Conservation (phyloP, 257 asterid species). For the Parsonsia alboflavescens region DNA sequence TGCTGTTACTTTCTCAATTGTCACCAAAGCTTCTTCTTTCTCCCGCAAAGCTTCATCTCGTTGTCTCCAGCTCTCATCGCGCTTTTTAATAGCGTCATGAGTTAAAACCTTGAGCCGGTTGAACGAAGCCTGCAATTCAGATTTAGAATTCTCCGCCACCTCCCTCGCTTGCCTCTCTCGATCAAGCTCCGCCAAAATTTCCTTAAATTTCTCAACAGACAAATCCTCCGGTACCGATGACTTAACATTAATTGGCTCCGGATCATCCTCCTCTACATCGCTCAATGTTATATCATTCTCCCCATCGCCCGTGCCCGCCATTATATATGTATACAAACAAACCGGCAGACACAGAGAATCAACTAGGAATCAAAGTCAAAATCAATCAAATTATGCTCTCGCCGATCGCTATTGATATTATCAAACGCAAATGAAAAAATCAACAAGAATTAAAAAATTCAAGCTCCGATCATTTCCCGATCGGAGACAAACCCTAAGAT, state of each 20-base stretch:
- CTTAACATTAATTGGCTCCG: constrained; percentile 37
- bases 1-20: constrained; percentile 36
- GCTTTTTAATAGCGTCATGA: constrained; percentile 85
- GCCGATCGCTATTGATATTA: not conserved
- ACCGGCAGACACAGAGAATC: constrained; percentile 7
- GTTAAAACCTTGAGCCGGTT: constrained; percentile 70
- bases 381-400: not conserved
- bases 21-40: constrained; percentile 51
- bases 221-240: constrained; percentile 42
- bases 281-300: constrained; percentile 72
- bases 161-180: constrained; percentile 74
- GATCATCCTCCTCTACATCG: constrained; percentile 94
- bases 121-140: constrained; percentile 64
- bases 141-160: constrained; percentile 67
- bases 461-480: not conserved
- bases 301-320: constrained; percentile 61
- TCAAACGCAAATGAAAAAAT: not conserved
- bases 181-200: constrained; percentile 72
- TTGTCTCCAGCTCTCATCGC: constrained; percentile 75
- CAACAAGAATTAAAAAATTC: not conserved
- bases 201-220: constrained; percentile 55
- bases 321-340: constrained; percentile 14
- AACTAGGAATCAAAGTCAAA: not conserved
- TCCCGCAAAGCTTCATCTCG: constrained; percentile 75
- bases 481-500: not conserved